Base-by-base conservation (phyloP, 2,329 filamentous ascomycete genomes). In the Mariannaea sp. region DNA sequence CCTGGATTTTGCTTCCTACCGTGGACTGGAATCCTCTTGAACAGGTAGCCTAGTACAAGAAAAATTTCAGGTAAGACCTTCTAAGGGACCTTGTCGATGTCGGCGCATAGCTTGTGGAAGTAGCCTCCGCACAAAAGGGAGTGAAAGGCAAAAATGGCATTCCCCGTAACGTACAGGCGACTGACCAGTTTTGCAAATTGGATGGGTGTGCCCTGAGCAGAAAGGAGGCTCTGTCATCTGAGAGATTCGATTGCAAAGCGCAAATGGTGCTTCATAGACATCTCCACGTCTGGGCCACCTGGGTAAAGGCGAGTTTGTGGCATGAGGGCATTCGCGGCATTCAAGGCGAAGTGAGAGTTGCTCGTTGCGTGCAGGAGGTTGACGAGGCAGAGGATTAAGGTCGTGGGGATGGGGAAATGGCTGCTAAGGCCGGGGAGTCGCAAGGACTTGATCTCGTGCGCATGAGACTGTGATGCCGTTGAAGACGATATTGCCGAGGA, bases 231-330 rank as follows among this genome's bases (percentile, higher is more conserved):
- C 60, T 91, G 86, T 29, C 86, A 77, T 16, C 88, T 80, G 1
- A 93, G 77, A 61, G 91, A 93, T 59, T 93, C 89, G 38, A 93
- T 88, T 0, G 88, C 92, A 69, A 93, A 93, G 3, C 89, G 82
- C 6, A 93, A 70, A 65, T 92, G 88, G 66, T 93, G 89, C 45
- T 88, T 79, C 1, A 91, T 83, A 2, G 88, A 82, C 67, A 86
- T 82, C 63, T 85, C 85, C 44, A 84, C 83, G 35, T 84, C 82
- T 2, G 84, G 77, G 0, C 88, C 87, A 38, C 88, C 88, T 2
- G 92, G 77, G 57, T 87, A 90, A 6, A 92, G 71, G 24, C 86
- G 79, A 3, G 84, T 84, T 61, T 90, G 86, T 0, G 87, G 87
- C 0, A 92, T 73, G 2, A 93, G 71, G 0, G 87, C 83, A 46